These are phyloP conservation scores for Periconia sp. DNA, from an alignment of 2,329 filamentous ascomycete species.

Conservation along the genomic window DNA sequence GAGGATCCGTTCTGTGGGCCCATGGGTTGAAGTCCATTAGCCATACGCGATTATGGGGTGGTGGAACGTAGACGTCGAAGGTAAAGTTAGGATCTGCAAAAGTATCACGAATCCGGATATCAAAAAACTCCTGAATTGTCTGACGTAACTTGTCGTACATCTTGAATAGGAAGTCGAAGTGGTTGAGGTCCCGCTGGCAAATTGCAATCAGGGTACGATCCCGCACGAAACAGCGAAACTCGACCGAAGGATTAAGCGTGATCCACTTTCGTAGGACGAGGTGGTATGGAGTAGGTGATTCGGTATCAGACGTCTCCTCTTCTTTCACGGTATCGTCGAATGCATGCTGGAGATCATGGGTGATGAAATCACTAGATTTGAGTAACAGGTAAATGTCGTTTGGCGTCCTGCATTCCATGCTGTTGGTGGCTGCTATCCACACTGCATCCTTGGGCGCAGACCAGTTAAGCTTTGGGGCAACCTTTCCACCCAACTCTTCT, in stretches of 20 bases:
- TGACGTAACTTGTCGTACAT: constrained; percentile 70
- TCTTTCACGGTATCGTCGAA: constrained; percentile 72
- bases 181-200: constrained; percentile 86
- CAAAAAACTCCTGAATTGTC: constrained; percentile 79
- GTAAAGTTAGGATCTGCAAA: constrained; percentile 86
- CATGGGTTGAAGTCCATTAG: constrained; percentile 96
- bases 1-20: constrained; percentile 84
- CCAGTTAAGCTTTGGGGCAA: constrained; percentile 96
- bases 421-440: constrained; percentile 88
- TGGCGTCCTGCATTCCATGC: constrained; percentile 84
- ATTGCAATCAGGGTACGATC: constrained; percentile 80
- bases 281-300: constrained; percentile 69
- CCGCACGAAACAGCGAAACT: constrained; percentile 96
- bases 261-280: constrained; percentile 89
- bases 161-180: constrained; percentile 80
- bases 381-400: constrained; percentile 94
- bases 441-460: constrained; percentile 94
- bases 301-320: constrained; percentile 15
- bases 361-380: constrained; percentile 93
- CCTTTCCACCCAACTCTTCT: constrained; percentile 78
- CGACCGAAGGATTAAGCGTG: constrained; percentile 84
- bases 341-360: constrained; percentile 90
- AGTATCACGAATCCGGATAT: constrained; percentile 71
- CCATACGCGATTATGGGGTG: constrained; percentile 75
- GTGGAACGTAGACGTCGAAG: constrained; percentile 92